phyloP scores from a whole-genome alignment of 2,329 filamentous ascomycete species.

The Colletotrichum navitas region DNA sequence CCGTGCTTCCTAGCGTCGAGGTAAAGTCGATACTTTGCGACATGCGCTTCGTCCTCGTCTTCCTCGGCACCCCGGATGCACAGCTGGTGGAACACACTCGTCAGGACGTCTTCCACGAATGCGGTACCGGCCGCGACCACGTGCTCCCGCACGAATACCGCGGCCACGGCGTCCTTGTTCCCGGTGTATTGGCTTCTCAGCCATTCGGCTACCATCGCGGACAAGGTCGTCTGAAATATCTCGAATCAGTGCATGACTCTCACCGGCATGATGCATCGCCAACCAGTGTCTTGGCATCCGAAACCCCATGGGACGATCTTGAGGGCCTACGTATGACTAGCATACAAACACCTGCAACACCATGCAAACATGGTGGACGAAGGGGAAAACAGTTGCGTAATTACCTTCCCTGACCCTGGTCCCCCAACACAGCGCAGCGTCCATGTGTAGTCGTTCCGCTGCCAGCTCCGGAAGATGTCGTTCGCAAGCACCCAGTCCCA shows the following conservation, averaged over 20 bases:
- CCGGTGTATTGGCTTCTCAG: not conserved
- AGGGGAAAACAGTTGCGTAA: not conserved
- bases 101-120: slow-evolving; percentile 12
- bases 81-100: slow-evolving; percentile 18
- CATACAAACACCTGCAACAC: not conserved
- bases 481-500: slow-evolving; percentile 18
- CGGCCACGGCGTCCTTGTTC: not conserved
- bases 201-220: not conserved
- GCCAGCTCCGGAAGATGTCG: slow-evolving; percentile 25
- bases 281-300: slow-evolving; percentile 16
- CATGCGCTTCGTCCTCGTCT: slow-evolving; percentile 18
- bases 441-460: slow-evolving; percentile 7
- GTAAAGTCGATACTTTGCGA: slow-evolving; percentile 15
- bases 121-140: slow-evolving; percentile 3
- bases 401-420: slow-evolving; percentile 32
- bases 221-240: slow-evolving; percentile 15
- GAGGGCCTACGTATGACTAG: not conserved
- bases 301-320: slow-evolving; percentile 5
- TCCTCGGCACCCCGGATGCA: not conserved
- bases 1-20: slow-evolving; percentile 29
- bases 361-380: no score
- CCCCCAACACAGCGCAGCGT: slow-evolving; percentile 21
- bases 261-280: slow-evolving; percentile 8
- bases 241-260: slow-evolving; percentile 12
- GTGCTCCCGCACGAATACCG: not conserved